These are phyloP conservation scores for Pestalotiopsis sp. DNA, from an alignment of 2,329 filamentous ascomycete species.

Conservation along the genomic window DNA sequence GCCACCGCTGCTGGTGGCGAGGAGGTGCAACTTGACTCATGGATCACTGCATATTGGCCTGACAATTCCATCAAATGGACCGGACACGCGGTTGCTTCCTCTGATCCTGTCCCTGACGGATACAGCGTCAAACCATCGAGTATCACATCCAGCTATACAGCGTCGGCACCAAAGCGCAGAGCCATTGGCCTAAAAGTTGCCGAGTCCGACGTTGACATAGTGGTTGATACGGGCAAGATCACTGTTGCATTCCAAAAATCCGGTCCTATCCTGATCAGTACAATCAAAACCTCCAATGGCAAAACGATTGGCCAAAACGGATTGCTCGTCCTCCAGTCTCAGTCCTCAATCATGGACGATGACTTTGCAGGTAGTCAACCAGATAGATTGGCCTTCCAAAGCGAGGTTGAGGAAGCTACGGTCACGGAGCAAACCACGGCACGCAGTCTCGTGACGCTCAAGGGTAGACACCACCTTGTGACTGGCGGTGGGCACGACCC, in stretches of 20 bases:
- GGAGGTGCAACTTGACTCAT: conserved; percentile 47
- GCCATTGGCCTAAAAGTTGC: conserved; percentile 16
- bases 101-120: conserved; percentile 37
- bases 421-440: conserved; percentile 43
- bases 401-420: conserved; percentile 51
- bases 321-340: conserved; percentile 54
- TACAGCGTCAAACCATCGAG: conserved; percentile 42
- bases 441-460: conserved; percentile 49
- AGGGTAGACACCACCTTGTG: conserved; percentile 38
- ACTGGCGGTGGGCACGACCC: conserved; percentile 36
- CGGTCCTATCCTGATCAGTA: conserved; percentile 39
- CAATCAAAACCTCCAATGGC: conserved; percentile 40
- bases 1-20: conserved; percentile 26
- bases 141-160: background rate
- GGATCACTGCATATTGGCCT: conserved; percentile 60
- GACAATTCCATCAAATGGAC: conserved; percentile 66
- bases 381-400: conserved; percentile 44
- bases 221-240: conserved; percentile 47
- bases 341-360: conserved; percentile 42
- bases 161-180: conserved; percentile 1
- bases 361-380: conserved; percentile 35
- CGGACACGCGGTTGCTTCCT: conserved; percentile 53
- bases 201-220: conserved; percentile 29
- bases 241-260: conserved; percentile 42
- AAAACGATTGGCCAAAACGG: conserved; percentile 47